Evolutionary conservation across 2,329 filamentous ascomycete genomes (phyloP), one percentile per base, ranked within the genome.

Genomic region (Talaromyces atroroseus): DNA sequence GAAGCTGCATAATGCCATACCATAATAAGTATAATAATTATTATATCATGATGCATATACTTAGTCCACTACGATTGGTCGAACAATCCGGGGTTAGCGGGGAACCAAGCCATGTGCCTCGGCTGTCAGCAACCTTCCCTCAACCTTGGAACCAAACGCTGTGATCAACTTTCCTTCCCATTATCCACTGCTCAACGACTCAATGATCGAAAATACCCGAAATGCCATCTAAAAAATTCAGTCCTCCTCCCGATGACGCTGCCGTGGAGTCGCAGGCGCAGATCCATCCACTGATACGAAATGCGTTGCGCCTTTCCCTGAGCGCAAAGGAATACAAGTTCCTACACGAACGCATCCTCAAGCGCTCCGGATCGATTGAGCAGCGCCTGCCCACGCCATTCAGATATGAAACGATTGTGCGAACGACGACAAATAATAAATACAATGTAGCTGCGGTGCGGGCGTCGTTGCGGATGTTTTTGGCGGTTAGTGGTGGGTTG

Each of bases 301-400:
- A 94, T 71, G 86, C 90, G 45, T 80, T 96, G 58, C 87, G 91
- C 63, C 92, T 96, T 74, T 94, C 89, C 57, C 72, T 86, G 53
- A 90, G 92, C 68, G 85, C 90, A 44, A 85, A 87, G 71, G 92
- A 96, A 71, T 96, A 96, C 73, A 86, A 89, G 63, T 77, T 87
- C 1, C 82, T 96, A 18, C 90, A 96, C 72, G 86, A 87, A 66
- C 91, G 92, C 68, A 81, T 95, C 53, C 80, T 94, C 51, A 90
- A 89, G 59, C 84, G 87, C 48, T 87, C 89, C 5, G 69, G 70
- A 34, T 72, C 80, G 65, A 71, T 88, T 66, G 73, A 82, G 75
- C 80, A 78, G 60, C 76, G 74, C 60, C 71, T 80, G 2, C 77
- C 77, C 14, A 71, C 74, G 18, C 82, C 82, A 5, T 70, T 73